Conservation (phyloP, 2,329 filamentous ascomycete genomes). For the Fusarium buharicum region DNA sequence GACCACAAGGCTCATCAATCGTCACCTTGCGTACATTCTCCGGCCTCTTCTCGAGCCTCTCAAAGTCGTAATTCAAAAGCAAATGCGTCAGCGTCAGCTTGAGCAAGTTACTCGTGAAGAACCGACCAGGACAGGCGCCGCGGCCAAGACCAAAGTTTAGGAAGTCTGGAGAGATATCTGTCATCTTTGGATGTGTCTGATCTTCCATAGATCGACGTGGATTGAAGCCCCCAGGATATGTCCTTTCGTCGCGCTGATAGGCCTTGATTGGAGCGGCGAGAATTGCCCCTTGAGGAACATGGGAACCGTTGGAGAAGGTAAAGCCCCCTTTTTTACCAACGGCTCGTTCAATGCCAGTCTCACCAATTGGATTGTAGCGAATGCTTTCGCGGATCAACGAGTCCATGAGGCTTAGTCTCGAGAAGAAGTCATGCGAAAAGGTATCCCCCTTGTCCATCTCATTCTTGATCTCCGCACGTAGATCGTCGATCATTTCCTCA, state of each 20-base stretch:
- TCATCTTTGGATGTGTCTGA: constrained; percentile 22
- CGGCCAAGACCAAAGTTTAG: constrained; percentile 25
- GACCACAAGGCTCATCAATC: constrained; percentile 21
- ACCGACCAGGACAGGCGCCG: constrained; percentile 22
- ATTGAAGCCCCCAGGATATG: constrained; percentile 26
- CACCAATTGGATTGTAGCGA: constrained; percentile 31
- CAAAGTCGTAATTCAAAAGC: constrained; percentile 25
- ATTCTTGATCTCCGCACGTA: constrained; percentile 17
- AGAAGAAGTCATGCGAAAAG: constrained; percentile 27
- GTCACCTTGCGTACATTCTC: constrained; percentile 28
- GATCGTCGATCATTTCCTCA: constrained; percentile 14
- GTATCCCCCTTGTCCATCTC: constrained; percentile 18
- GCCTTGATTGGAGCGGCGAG: constrained; percentile 33
- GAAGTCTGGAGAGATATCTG: constrained; percentile 24
- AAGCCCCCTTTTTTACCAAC: constrained; percentile 26
- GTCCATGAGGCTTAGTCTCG: constrained; percentile 24
- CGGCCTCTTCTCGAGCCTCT: constrained; percentile 14
- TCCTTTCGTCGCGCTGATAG: constrained; percentile 25
- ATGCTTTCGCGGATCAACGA: constrained; percentile 26
- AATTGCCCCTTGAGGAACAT: constrained; percentile 30
- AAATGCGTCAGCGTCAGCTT: constrained; percentile 26
- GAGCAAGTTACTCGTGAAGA: constrained; percentile 25
- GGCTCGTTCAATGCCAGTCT: constrained; percentile 29
- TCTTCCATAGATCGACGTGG: constrained; percentile 24
- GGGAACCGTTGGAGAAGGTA: constrained; percentile 33